Conservation (phyloP, 257 asterid species). For the Mentha longifolia region DNA sequence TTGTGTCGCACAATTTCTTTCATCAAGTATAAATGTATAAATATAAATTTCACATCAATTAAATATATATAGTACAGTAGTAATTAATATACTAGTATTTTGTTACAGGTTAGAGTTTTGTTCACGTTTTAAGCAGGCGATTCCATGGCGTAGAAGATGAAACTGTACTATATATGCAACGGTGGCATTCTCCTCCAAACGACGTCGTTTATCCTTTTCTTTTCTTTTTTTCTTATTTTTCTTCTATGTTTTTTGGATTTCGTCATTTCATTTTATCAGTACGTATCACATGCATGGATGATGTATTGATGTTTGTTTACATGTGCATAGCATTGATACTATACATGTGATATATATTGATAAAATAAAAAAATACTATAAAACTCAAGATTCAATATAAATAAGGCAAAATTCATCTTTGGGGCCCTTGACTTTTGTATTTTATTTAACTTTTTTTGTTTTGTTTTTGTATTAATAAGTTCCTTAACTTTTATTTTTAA, state of each 20-base stretch:
- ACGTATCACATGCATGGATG: background rate
- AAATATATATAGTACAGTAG: too few relatives aligned
- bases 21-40: too few relatives aligned
- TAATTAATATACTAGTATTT: background rate
- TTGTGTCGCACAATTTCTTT: background rate
- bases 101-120: conserved; percentile 52
- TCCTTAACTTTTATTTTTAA: too few relatives aligned
- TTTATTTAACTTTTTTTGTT: too few relatives aligned
- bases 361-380: background rate
- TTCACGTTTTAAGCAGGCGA: conserved; percentile 58
- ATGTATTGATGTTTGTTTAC: too few relatives aligned
- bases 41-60: too few relatives aligned
- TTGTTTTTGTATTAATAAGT: too few relatives aligned
- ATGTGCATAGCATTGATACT: background rate
- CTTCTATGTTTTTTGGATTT: background rate
- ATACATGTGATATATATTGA: background rate
- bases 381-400: too few relatives aligned
- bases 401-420: too few relatives aligned
- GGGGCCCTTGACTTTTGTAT: too few relatives aligned
- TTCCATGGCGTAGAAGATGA: conserved; percentile 54
- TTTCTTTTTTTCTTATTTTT: background rate
- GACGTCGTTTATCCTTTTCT: background rate
- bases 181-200: conserved; percentile 1
- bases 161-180: background rate
- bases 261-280: background rate